Percentiles rank a stretch among this genome's conserved stretches.
Conservation (phyloP, 2,329 filamentous ascomycete species). For the Arachnopeziza araneosa region DNA sequence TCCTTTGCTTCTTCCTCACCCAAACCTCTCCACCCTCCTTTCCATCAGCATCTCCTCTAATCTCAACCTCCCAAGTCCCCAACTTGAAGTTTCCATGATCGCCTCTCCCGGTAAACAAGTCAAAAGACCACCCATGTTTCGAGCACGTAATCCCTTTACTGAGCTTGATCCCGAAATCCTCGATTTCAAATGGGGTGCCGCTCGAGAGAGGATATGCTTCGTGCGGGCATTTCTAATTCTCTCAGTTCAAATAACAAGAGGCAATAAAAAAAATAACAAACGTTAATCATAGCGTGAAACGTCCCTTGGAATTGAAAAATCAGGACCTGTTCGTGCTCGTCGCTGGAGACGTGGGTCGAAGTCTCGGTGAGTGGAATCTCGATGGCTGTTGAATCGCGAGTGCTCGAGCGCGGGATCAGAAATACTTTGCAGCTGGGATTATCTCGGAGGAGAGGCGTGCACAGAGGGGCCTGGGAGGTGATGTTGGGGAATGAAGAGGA, state of each 20-base stretch:
- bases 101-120: conserved; percentile 55
- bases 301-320: conserved; percentile 57
- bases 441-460: not conserved
- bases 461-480: conserved; percentile 26
- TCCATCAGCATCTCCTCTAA: conserved; percentile 32
- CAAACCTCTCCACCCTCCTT: conserved; percentile 15
- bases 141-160: conserved; percentile 61
- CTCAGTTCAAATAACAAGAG: not conserved
- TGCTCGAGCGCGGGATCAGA: conserved; percentile 35
- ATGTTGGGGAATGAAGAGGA: conserved; percentile 10
- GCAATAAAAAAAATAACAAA: conserved; percentile 34
- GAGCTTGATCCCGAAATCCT: conserved; percentile 62
- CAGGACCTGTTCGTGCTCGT: conserved; percentile 52
- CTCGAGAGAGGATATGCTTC: conserved; percentile 60
- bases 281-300: conserved; percentile 64
- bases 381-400: conserved; percentile 32
- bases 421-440: conserved; percentile 56
- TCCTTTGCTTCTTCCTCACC: conserved; percentile 20
- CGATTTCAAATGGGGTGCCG: conserved; percentile 62
- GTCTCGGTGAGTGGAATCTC: conserved; percentile 33
- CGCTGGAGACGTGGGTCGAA: conserved; percentile 22
- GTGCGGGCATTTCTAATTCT: conserved; percentile 57
- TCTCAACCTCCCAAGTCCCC: conserved; percentile 58
- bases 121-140: conserved; percentile 68
- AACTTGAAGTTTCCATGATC: conserved; percentile 59